Evolutionary conservation across 2,329 filamentous ascomycete species (phyloP).

Genomic region (Plectosphaerella plurivora): DNA sequence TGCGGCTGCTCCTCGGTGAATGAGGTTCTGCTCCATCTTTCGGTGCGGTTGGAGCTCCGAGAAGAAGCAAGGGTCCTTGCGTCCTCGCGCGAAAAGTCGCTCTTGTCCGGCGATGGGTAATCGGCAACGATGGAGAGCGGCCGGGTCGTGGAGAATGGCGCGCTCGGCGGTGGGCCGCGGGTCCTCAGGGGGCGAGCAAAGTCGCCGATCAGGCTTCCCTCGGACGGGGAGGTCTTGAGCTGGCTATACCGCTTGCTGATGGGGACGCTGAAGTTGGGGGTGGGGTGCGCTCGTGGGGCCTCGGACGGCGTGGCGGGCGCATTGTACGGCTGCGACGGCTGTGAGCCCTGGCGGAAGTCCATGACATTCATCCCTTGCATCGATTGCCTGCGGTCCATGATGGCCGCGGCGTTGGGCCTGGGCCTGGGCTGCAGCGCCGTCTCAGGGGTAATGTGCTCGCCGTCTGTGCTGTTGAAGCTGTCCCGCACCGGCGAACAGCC

Average conservation of each 20-base stretch:
- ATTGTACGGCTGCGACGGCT: conserved; percentile 9
- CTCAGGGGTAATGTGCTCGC: conserved; percentile 11
- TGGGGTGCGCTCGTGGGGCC: conserved; percentile 19
- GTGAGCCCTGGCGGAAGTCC: conserved; percentile 23
- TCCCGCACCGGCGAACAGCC: conserved; percentile 51
- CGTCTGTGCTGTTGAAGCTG: conserved; percentile 33
- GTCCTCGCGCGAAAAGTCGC: neutral
- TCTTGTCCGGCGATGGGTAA: conserved; percentile 33
- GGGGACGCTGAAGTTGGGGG: conserved; percentile 52
- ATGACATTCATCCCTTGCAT: conserved; percentile 41
- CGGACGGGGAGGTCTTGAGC: conserved; percentile 20
- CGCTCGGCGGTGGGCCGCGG: conserved; percentile 23
- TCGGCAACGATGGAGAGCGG: conserved; percentile 52
- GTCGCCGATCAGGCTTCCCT: conserved; percentile 11
- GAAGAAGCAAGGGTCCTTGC: neutral
- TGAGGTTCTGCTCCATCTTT: neutral
- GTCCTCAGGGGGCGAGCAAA: conserved; percentile 15
- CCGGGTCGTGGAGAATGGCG: conserved; percentile 41
- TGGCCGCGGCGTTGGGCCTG: conserved; percentile 49
- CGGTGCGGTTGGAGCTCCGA: neutral
- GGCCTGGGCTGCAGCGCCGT: conserved; percentile 26
- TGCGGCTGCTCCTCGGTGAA: neutral
- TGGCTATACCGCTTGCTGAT: conserved; percentile 41
- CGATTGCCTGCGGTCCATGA: conserved; percentile 46
- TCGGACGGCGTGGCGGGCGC: conserved; percentile 15